These are phyloP conservation scores for Petunia secreta DNA, from an alignment of 257 asterid species.

Conservation along the genomic window DNA sequence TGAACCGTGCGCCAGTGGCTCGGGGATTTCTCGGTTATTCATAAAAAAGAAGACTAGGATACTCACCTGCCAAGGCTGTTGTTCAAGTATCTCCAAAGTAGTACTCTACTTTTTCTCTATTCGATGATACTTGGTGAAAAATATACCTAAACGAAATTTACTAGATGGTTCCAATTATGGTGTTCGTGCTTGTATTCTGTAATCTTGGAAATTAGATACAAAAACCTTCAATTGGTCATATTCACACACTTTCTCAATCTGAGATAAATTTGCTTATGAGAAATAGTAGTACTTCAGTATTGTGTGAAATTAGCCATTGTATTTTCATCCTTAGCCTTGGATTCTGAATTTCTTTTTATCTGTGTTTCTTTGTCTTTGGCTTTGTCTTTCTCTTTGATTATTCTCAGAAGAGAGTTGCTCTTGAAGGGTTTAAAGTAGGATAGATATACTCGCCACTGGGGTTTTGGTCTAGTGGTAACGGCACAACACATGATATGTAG, in stretches of 20 bases:
- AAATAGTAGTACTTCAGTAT: not conserved
- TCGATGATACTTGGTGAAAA: not conserved
- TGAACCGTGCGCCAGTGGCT: too few relatives aligned
- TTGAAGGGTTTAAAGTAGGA: slow-evolving; percentile 17
- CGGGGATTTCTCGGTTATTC: too few relatives aligned
- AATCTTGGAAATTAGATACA: slow-evolving; percentile 2
- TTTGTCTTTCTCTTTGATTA: not conserved
- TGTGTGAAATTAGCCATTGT: not conserved
- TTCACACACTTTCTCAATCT: not conserved
- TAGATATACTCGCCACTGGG: not conserved
- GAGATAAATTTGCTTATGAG: slow-evolving; percentile 6
- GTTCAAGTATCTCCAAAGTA: too few relatives aligned
- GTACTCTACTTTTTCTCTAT: not conserved
- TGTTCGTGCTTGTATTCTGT: not conserved
- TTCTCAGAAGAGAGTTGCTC: slow-evolving; percentile 2
- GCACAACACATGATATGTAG: too few relatives aligned
- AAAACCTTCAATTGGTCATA: not conserved
- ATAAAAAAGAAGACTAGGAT: too few relatives aligned
- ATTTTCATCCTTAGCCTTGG: not conserved
- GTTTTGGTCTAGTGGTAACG: too few relatives aligned
- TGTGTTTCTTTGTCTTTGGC: not conserved
- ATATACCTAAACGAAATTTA: not conserved
- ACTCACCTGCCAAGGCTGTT: too few relatives aligned
- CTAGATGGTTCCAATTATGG: not conserved
- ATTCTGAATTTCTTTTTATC: too few relatives aligned